phyloP scores from a whole-genome alignment of 2,329 filamentous ascomycete species.

The Hypoxylon sp. region DNA sequence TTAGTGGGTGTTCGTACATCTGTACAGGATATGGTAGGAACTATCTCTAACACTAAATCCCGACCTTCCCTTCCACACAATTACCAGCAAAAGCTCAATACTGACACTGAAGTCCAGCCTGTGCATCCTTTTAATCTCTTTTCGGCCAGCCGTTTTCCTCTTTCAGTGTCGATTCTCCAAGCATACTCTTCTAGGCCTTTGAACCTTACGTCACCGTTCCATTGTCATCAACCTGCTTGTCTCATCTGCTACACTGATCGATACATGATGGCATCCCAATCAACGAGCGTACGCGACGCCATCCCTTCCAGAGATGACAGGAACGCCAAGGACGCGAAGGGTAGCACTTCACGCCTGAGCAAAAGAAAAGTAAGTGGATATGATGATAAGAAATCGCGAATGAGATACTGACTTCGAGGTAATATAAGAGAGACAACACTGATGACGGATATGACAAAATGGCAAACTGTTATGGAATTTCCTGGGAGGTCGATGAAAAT shows the following conservation, averaged over 20 bases:
- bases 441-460: not conserved
- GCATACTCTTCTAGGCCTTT: not conserved
- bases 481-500: conserved; percentile 20
- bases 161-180: not conserved
- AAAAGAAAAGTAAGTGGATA: conserved; percentile 3
- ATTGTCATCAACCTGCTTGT: not conserved
- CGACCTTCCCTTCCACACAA: not conserved
- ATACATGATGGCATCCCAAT: not conserved
- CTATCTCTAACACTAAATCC: not conserved
- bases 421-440: not conserved
- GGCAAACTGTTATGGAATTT: not conserved
- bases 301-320: not conserved
- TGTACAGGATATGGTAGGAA: not conserved
- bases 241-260: not conserved
- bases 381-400: not conserved
- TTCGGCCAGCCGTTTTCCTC: not conserved
- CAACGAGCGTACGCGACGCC: not conserved
- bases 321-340: not conserved
- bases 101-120: not conserved
- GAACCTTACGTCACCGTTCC: not conserved
- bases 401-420: not conserved
- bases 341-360: not conserved
- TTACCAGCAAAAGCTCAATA: not conserved
- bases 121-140: not conserved
- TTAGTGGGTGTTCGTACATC: not conserved